Base-by-base conservation (phyloP, 306 rosid species). In the Alnus glutinosa region DNA sequence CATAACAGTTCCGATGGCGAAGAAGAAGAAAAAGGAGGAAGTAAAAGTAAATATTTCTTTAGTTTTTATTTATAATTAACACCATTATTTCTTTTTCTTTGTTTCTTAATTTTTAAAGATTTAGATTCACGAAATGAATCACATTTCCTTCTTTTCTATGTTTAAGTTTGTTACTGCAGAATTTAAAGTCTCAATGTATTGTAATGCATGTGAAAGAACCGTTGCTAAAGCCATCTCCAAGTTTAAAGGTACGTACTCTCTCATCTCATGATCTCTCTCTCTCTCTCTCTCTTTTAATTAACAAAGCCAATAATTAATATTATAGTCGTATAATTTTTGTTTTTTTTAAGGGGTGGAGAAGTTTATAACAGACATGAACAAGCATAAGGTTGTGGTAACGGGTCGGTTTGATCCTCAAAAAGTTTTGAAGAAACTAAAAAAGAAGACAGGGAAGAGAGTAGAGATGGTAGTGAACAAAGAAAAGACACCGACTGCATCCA, bases 191-290 rank as follows among this genome's bases (percentile, higher is more conserved):
- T 86, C 97, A 50, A 91, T 94, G 97, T 74, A 94, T 61, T 94
- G 97, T 49, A 85, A 89, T 54, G 92, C 95, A 47, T 94, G 98
- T 30, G 97, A 94, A 70, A 88, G 87, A 89, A 85, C 75, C 54
- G 82, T 95, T 32, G 97, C 87, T 71, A 88, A 91, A 85, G 78
- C 73, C 79, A 78, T 94, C 30, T 84, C 91, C 87, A 91, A 91
- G 69, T 73, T 90, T 51, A 87, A 91, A 92, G 98, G 98, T 84
- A 70, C 62, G 28, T 23, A 23, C 28, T 23, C 28, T 23, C 28
- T 23, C 28, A 23, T 23, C 28, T 23, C 28, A 23, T 23, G 28
- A 23, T 23, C 28, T 23, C 28, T 18, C 13, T 3, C 2, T 7
- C 0, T 62, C 42, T 70, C 36, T 59, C 30, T 62, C 42, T 3